A percentile compares a stretch with the other conserved stretches of the same genome.
Evolutionary conservation across 2,329 filamentous ascomycete genomes (phyloP).

Genomic region (Ophiostoma piceae): DNA sequence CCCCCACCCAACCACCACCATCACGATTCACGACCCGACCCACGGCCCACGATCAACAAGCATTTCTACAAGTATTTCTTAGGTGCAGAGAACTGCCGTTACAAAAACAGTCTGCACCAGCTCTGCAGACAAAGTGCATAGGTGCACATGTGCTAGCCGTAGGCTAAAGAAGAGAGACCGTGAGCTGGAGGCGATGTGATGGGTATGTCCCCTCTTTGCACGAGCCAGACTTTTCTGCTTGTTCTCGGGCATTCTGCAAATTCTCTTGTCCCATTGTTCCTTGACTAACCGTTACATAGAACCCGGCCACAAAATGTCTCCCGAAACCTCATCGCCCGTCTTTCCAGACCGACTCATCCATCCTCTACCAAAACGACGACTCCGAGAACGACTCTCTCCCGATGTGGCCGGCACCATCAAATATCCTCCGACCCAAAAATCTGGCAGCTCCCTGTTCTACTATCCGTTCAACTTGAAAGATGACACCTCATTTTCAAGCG

Average conservation of each 20-base stretch:
- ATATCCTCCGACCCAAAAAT: slow-evolving; percentile 71
- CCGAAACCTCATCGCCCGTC: slow-evolving; percentile 72
- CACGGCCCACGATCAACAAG: neutral
- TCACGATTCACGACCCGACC: neutral
- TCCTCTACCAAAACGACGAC: slow-evolving; percentile 79
- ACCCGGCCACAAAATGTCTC: slow-evolving; percentile 52
- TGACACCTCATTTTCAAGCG: slow-evolving; percentile 37
- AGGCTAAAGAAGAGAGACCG: slow-evolving; percentile 15
- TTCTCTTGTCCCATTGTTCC: neutral
- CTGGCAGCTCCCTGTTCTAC: slow-evolving; percentile 69
- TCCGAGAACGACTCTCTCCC: slow-evolving; percentile 81
- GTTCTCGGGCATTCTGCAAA: neutral
- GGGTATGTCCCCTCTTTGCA: slow-evolving; percentile 22
- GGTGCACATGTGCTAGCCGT: slow-evolving; percentile 20
- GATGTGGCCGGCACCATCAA: slow-evolving; percentile 77
- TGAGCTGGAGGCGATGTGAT: slow-evolving; percentile 24
- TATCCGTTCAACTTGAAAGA: slow-evolving; percentile 58
- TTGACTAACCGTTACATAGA: slow-evolving; percentile 33
- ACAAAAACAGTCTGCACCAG: neutral
- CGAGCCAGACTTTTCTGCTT: slow-evolving; percentile 14
- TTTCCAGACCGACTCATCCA: slow-evolving; percentile 90
- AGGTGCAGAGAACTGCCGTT: neutral
- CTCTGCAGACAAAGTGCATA: slow-evolving; percentile 16
- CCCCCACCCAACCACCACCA: neutral
- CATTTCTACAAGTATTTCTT: no score